Base-by-base conservation (phyloP, 495 filamentous ascomycete species). In the Glonium stellatum region DNA sequence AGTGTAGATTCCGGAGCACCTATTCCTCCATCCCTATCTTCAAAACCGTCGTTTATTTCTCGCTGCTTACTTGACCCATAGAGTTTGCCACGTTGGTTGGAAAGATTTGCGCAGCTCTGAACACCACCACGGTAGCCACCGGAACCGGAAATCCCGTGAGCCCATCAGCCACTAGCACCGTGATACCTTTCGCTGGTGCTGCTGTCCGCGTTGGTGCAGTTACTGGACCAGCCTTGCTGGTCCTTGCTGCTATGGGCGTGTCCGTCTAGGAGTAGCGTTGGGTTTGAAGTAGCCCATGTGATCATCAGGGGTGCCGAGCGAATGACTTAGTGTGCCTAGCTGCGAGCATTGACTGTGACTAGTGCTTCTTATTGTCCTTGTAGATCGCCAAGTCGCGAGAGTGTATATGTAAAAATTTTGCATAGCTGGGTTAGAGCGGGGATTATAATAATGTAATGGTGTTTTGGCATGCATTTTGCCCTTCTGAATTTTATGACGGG, bases 281-380 rank as follows among this genome's bases (percentile, higher is more conserved):
- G 15, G 15, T 12, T 25, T 53, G n/a, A 22, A 19, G 22, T n/a
- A 53, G n/a, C 50, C 15, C 50, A 22, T 19, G 15, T n/a, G 25
- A 5, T 25, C 50, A 53, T 34, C n/a, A 4, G 15, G 6, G 3
- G 25, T 50, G 6, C 67, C n/a, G n/a, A n/a, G n/a, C n/a, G 72
- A 52, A 31, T 6, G 27, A 31, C 27, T 31, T 31, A 6, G 27
- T 31, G 27, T 31, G 27, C 2, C 27, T 31, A n/a, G n/a, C n/a
- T n/a, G n/a, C n/a, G 27, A 31, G 27, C 2, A 31, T 3, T 31
- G 27, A 6, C 27, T 6, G 6, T 31, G n/a, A n/a, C n/a, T n/a
- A 31, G 2, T 31, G 27, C 3, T 3, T 31, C 27, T 31, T 6
- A 6, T 31, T 31, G 6, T 31, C 27, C 27, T 31, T 31, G 27